These are phyloP conservation scores for Biancaea sappan DNA, from an alignment of 306 rosid species.

Conservation along the genomic window DNA sequence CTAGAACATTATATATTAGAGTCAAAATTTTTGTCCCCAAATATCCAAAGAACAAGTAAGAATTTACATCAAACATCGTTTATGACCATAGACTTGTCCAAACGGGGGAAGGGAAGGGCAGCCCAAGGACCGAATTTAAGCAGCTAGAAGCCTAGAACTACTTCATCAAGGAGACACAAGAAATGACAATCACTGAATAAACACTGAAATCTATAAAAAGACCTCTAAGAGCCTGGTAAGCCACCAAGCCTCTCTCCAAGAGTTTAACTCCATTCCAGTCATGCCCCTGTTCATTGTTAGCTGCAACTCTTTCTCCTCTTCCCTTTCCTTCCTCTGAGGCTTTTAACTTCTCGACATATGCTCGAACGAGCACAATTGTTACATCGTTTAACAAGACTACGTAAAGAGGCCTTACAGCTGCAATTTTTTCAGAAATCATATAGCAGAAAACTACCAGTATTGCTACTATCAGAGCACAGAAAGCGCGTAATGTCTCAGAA, in stretches of 20 bases:
- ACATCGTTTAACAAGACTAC: constrained; percentile 64
- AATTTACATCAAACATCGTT: constrained; percentile 37
- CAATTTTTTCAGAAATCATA: constrained; percentile 45
- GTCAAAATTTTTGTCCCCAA: constrained; percentile 33
- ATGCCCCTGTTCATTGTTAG: constrained; percentile 34
- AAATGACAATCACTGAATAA: constrained; percentile 69
- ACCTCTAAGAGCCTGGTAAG: constrained; percentile 74
- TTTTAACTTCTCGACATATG: constrained; percentile 42
- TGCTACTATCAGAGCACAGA: constrained; percentile 57
- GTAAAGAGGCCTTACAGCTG: constrained; percentile 68
- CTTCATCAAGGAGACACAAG: constrained; percentile 56
- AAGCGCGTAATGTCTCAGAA: constrained; percentile 60
- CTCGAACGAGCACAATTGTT: constrained; percentile 55
- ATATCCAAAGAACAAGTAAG: constrained; percentile 15
- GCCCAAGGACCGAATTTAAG: constrained; percentile 3
- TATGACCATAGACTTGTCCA: constrained; percentile 28
- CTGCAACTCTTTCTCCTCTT: constrained; percentile 37
- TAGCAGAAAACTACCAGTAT: constrained; percentile 57
- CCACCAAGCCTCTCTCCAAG: constrained; percentile 84
- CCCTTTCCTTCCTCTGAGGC: constrained; percentile 40
- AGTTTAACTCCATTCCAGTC: constrained; percentile 77
- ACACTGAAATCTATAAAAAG: constrained; percentile 77
- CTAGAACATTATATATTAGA: background rate
- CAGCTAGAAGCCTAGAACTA: constrained; percentile 30
- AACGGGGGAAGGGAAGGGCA: background rate